phyloP scores from a whole-genome alignment of 129 eudicot genomes.

The Pulicaria dysenterica region DNA sequence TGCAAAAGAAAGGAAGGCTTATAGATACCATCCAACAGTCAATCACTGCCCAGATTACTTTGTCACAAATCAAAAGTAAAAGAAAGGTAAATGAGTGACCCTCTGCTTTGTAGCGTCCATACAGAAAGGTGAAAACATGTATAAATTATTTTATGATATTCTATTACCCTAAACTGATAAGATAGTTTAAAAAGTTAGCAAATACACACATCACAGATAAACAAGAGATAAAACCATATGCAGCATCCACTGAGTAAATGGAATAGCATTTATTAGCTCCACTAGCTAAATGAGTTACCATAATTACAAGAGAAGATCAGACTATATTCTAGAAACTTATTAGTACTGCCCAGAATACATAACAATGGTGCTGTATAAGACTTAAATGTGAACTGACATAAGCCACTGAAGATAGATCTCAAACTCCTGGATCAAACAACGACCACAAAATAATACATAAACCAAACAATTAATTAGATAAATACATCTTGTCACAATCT shows the following conservation, averaged over 20 bases:
- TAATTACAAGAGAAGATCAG: too few species aligned
- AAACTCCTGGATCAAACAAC: slow-evolving; percentile 10
- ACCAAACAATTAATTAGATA: background rate
- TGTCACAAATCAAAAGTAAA: background rate
- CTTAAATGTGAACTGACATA: slow-evolving; percentile 12
- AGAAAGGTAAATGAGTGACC: background rate
- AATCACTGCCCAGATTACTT: background rate
- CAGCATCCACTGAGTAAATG: too few species aligned
- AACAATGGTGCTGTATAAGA: background rate
- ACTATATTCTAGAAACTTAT: too few species aligned
- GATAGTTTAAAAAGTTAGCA: background rate
- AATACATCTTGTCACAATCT: background rate
- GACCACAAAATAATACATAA: background rate
- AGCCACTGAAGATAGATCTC: background rate
- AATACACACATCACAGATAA: background rate
- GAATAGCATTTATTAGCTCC: too few species aligned
- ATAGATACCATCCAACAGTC: background rate
- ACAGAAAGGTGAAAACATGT: background rate
- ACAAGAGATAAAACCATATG: background rate
- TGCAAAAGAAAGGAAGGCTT: background rate
- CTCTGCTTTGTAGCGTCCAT: background rate
- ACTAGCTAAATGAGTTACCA: too few species aligned
- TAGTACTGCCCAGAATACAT: too few species aligned
- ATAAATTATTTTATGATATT: background rate
- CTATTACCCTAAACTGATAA: background rate